phyloP scores from a whole-genome alignment of 176 grass and related monocot genomes.

The Triticum turgidum region DNA sequence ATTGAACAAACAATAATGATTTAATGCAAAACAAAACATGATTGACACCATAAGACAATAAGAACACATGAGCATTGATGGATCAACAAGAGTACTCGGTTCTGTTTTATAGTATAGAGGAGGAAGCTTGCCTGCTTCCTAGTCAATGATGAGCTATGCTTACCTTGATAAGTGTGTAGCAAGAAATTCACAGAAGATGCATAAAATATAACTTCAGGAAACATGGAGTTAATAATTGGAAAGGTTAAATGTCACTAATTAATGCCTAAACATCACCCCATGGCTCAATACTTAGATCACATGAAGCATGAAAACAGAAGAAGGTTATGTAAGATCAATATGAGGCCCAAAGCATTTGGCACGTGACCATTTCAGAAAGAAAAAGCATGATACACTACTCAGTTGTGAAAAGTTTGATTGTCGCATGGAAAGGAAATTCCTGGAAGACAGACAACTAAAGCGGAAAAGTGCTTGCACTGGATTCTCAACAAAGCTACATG shows the following conservation, averaged over 20 bases:
- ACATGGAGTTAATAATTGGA: not conserved
- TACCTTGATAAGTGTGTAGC: not conserved
- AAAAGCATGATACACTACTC: not conserved
- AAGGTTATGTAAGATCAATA: not conserved
- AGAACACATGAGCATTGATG: not conserved
- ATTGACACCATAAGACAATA: slow-evolving; percentile 20
- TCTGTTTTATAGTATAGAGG: not conserved
- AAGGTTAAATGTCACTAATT: slow-evolving; percentile 5
- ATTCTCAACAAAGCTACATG: not conserved
- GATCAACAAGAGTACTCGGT: slow-evolving; percentile 19
- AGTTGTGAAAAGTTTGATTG: not conserved
- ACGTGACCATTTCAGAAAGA: not conserved
- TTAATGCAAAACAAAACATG: not conserved
- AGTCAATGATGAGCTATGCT: slow-evolving; percentile 15
- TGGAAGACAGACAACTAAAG: not conserved
- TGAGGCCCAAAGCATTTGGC: not conserved
- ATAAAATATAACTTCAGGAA: not conserved
- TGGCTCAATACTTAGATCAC: not conserved
- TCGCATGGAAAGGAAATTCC: not conserved
- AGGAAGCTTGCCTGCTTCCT: slow-evolving; percentile 17
- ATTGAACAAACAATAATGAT: slow-evolving; percentile 21
- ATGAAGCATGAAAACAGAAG: not conserved
- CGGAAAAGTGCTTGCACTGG: not conserved
- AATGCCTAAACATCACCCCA: not conserved
- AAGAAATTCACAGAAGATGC: not conserved